phyloP scores from a whole-genome alignment of 179 eudicot species.

The Actinidia chinensis region DNA sequence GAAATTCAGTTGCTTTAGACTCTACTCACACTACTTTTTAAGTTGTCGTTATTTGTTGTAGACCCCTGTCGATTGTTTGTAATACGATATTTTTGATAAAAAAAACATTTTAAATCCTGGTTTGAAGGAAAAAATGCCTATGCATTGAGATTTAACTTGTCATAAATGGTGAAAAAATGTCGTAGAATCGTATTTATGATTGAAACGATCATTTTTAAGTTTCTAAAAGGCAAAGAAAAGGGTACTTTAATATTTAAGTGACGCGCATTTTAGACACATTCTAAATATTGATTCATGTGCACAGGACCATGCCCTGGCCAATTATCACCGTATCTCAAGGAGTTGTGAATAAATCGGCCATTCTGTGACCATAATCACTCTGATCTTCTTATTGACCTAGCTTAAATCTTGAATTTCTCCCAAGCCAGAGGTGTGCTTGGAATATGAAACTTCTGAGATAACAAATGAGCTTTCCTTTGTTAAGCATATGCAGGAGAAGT shows the following conservation, averaged over 20 bases:
- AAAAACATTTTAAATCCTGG: no score
- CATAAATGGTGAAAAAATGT: neutral
- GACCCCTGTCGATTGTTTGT: no score
- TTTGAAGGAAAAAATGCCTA: no score
- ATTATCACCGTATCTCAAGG: neutral
- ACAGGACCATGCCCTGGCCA: neutral
- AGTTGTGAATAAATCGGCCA: neutral
- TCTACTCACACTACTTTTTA: neutral
- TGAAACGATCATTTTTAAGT: neutral
- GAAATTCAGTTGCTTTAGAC: neutral
- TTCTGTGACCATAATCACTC: neutral
- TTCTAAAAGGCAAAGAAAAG: neutral
- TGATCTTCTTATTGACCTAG: neutral
- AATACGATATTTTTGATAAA: no score
- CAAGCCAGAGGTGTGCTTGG: neutral
- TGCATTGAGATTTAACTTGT: neutral
- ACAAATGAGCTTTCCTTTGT: neutral
- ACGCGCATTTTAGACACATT: neutral
- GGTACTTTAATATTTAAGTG: neutral
- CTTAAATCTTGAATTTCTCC: neutral
- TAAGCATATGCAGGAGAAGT: neutral
- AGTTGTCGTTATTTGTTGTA: neutral
- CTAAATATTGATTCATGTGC: neutral
- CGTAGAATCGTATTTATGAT: neutral
- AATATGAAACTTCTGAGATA: neutral